Evolutionary conservation across 2,329 filamentous ascomycete species (phyloP).

Genomic region (Stemphylium beticola): DNA sequence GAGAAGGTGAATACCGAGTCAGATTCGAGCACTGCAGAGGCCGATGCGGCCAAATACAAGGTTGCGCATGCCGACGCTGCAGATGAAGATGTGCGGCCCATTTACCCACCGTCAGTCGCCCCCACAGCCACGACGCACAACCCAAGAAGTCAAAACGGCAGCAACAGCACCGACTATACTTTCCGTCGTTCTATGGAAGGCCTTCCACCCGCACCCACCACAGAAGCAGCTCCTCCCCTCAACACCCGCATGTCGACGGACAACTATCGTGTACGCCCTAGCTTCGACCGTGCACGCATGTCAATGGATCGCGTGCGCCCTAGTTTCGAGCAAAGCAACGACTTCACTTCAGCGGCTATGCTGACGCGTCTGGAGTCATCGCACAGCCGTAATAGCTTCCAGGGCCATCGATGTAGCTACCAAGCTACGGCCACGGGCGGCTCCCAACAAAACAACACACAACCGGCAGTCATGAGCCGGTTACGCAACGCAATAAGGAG

Average conservation of each 20-base stretch:
- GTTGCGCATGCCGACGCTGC: constrained; percentile 57
- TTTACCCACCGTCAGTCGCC: constrained; percentile 90
- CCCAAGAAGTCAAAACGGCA: constrained; percentile 84
- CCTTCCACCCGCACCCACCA: constrained; percentile 29
- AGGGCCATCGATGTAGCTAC: constrained; percentile 34
- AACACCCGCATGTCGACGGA: constrained; percentile 40
- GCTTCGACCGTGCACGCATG: constrained; percentile 83
- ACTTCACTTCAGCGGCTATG: constrained; percentile 90
- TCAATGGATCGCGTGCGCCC: constrained; percentile 86
- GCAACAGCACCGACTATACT: constrained; percentile 92
- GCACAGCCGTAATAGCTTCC: constrained; percentile 42
- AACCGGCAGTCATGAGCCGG: constrained; percentile 32
- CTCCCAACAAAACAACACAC: constrained; percentile 7
- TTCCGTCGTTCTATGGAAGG: constrained; percentile 49
- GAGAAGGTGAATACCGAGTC: constrained; percentile 56
- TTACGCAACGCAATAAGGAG: constrained; percentile 42
- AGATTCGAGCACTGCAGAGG: constrained; percentile 65
- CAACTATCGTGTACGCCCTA: constrained; percentile 65
- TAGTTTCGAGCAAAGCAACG: constrained; percentile 85
- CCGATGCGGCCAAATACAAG: constrained; percentile 50
- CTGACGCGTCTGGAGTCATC: constrained; percentile 81
- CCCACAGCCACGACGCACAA: constrained; percentile 73
- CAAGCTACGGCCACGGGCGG: constrained; percentile 14
- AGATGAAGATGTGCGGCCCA: constrained; percentile 87
- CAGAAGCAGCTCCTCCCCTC: constrained; percentile 37